Percentiles rank a stretch among this genome's conserved stretches.
Conservation (phyloP, 2,329 filamentous ascomycete genomes). For the Calonectria fujianensis region DNA sequence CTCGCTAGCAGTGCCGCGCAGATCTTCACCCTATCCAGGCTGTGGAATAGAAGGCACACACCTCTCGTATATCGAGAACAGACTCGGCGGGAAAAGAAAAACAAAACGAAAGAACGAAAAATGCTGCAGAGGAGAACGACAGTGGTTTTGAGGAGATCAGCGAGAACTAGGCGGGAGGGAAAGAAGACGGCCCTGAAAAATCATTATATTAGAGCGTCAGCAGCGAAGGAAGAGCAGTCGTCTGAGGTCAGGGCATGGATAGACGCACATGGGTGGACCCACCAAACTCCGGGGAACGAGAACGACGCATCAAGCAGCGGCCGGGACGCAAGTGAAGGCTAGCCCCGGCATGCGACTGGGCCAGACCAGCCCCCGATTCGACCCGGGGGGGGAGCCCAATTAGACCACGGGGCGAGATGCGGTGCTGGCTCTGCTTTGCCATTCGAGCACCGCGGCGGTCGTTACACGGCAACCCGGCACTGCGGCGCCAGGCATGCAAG, state of each 20-base stretch:
- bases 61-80: background rate
- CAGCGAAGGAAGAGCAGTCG: conserved; percentile 11
- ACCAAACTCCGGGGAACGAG: conserved; percentile 30
- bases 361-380: conserved; percentile 1
- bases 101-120: background rate
- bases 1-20: conserved; percentile 36
- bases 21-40: background rate
- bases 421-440: background rate
- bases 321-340: background rate
- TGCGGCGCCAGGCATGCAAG: conserved; percentile 42
- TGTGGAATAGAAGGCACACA: background rate
- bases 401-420: background rate
- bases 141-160: conserved; percentile 8
- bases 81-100: no score
- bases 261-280: conserved; percentile 25
- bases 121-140: background rate
- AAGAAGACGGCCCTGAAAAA: background rate
- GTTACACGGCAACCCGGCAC: conserved; percentile 44
- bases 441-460: conserved; percentile 15
- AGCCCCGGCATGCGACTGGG: background rate
- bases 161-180: background rate
- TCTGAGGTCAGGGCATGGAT: conserved; percentile 23
- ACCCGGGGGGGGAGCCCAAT: background rate
- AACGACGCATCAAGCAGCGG: conserved; percentile 9
- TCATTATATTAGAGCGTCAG: conserved; percentile 20